These are phyloP conservation scores for Cudoniella acicularis DNA, from an alignment of 495 filamentous ascomycete species.

Conservation along the genomic window DNA sequence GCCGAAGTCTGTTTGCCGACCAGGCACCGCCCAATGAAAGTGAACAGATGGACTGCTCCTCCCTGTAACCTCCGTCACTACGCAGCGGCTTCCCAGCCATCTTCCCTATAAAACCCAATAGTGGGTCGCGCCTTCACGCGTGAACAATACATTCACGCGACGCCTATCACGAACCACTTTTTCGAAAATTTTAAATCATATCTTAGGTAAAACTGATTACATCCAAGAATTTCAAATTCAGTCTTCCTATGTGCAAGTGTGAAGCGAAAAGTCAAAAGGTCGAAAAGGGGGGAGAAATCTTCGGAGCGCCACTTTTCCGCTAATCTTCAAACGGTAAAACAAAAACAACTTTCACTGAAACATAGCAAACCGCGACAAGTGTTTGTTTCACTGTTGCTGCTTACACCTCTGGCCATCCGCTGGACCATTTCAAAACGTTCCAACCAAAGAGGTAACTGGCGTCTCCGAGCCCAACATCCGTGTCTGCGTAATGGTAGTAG, in stretches of 20 bases:
- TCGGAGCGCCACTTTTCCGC: background rate
- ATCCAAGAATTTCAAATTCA: too few species aligned
- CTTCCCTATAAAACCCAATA: constrained; percentile 6
- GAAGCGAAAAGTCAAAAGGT: too few species aligned
- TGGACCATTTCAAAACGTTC: constrained; percentile 61
- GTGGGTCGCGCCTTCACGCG: constrained; percentile 4
- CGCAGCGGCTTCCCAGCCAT: constrained; percentile 7
- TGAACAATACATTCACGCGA: background rate
- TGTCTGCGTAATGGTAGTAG: constrained; percentile 71
- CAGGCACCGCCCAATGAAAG: background rate
- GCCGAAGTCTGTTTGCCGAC: background rate
- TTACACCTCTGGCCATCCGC: constrained; percentile 59
- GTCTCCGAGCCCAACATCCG: constrained; percentile 59
- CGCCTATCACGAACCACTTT: constrained; percentile 2
- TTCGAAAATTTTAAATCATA: background rate
- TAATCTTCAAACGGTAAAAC: constrained; percentile 37
- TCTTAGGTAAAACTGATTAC: too few species aligned
- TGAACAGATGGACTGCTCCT: background rate
- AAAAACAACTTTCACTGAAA: constrained; percentile 64
- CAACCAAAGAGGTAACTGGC: constrained; percentile 63
- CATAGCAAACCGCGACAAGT: constrained; percentile 57
- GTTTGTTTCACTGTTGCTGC: constrained; percentile 33
- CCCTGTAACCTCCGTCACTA: background rate
- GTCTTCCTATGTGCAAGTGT: too few species aligned
- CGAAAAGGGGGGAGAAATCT: background rate